Evolutionary conservation across 257 asterid species (phyloP).

Genomic region (Solanum pinnatisectum): DNA sequence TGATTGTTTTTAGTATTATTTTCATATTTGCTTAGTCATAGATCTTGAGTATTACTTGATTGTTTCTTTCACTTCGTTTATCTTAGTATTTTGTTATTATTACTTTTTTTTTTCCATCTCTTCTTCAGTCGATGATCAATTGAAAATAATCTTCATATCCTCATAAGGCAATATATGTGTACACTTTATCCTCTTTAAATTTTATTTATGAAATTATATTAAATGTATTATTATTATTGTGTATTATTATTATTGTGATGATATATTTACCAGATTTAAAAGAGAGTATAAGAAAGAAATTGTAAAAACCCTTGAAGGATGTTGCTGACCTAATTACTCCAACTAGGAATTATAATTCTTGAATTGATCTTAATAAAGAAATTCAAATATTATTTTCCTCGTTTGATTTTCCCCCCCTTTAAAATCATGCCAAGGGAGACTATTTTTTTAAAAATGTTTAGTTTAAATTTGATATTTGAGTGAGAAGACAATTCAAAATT

Average conservation of each 20-base stretch:
- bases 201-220: too few relatives aligned
- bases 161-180: not conserved
- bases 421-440: not conserved
- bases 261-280: not conserved
- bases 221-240: not conserved
- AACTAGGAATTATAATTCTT: not conserved
- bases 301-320: not conserved
- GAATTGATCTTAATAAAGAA: not conserved
- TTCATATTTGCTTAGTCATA: not conserved
- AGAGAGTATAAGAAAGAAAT: not conserved
- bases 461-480: not conserved
- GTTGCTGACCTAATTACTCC: not conserved
- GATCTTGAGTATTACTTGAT: too few relatives aligned
- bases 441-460: not conserved
- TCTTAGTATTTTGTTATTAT: too few relatives aligned
- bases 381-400: not conserved
- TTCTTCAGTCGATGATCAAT: not conserved
- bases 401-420: not conserved
- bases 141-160: too few relatives aligned
- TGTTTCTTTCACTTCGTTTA: too few relatives aligned
- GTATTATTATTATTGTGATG: not conserved
- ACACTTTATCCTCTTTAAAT: too few relatives aligned
- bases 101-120: not conserved
- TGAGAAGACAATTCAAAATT: not conserved
- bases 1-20: too few relatives aligned